These are phyloP conservation scores for Pseudisothecium myosuroides DNA, from an alignment of 225 moss, liverwort and hornwort genomes.

Conservation along the genomic window DNA sequence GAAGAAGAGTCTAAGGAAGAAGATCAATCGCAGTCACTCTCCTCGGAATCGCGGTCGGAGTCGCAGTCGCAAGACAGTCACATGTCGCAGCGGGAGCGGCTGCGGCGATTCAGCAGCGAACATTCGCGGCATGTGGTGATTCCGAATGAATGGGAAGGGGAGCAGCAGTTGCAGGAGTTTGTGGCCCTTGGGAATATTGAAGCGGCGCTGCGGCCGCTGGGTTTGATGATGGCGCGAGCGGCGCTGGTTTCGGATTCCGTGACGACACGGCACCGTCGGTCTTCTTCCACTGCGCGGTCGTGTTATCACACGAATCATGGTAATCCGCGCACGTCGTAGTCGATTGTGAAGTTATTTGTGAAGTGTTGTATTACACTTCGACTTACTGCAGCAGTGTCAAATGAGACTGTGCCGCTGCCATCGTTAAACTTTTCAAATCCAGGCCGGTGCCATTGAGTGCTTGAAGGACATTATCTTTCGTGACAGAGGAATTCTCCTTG, in stretches of 20 bases:
- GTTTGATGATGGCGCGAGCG: conserved; percentile 37
- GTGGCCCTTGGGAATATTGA: conserved; percentile 23
- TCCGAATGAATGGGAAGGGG: conserved; percentile 44
- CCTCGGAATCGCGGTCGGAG: neutral
- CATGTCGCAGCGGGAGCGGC: conserved; percentile 15
- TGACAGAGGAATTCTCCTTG: conserved; percentile 24
- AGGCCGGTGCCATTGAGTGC: conserved; percentile 48
- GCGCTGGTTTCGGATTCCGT: conserved; percentile 28
- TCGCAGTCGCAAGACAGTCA: neutral
- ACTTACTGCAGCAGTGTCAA: conserved; percentile 56
- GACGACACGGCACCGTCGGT: neutral
- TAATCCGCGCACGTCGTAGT: neutral
- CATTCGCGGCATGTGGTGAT: conserved; percentile 15
- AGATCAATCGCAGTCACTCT: neutral
- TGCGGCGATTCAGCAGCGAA: conserved; percentile 16
- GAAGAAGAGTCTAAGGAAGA: neutral
- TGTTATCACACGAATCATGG: neutral
- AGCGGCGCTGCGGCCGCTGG: conserved; percentile 26
- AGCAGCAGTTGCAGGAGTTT: conserved; percentile 13
- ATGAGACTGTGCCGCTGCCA: conserved; percentile 44
- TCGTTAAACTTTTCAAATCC: conserved; percentile 10
- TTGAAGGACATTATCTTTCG: conserved; percentile 21
- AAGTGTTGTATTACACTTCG: conserved; percentile 10
- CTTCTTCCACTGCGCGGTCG: neutral
- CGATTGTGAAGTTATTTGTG: neutral